phyloP scores from a whole-genome alignment of 495 filamentous ascomycete species.

The Aspergillus carlsbadensis region DNA sequence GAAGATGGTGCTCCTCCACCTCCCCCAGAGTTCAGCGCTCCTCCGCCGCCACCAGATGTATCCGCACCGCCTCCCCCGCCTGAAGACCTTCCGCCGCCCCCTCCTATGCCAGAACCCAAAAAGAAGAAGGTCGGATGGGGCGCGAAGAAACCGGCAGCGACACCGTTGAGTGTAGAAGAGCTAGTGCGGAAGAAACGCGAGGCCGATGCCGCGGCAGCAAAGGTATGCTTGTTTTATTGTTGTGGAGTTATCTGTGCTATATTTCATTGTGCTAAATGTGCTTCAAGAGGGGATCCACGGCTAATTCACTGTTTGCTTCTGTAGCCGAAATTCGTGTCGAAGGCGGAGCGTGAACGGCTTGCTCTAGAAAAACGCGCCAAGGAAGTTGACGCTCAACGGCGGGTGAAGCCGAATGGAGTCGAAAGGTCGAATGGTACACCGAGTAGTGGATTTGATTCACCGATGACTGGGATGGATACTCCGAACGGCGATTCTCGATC shows the following conservation, averaged over 20 bases:
- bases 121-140: conserved; percentile 62
- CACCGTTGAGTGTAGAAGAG: conserved; percentile 74
- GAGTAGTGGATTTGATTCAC: conserved; percentile 33
- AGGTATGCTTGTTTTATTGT: conserved; percentile 47
- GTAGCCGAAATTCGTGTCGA: conserved; percentile 89
- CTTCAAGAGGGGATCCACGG: conserved; percentile 1
- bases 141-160: conserved; percentile 32
- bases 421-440: conserved; percentile 19
- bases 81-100: conserved; percentile 52
- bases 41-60: conserved; percentile 45
- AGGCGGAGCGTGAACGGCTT: conserved; percentile 81
- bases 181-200: conserved; percentile 75
- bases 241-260: neutral
- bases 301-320: conserved; percentile 22
- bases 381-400: conserved; percentile 71
- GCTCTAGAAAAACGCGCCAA: conserved; percentile 82
- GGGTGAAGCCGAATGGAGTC: conserved; percentile 27
- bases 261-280: neutral
- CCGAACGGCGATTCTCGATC: conserved; percentile 27
- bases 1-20: conserved; percentile 54
- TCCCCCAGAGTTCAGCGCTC: conserved; percentile 47
- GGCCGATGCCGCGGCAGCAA: conserved; percentile 72
- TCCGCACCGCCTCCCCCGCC: conserved; percentile 57
- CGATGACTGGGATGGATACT: conserved; percentile 16
- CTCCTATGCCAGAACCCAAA: conserved; percentile 36